These are phyloP conservation scores for Ceratocystiopsis minuta DNA, from an alignment of 2,329 filamentous ascomycete genomes.

Conservation along the genomic window DNA sequence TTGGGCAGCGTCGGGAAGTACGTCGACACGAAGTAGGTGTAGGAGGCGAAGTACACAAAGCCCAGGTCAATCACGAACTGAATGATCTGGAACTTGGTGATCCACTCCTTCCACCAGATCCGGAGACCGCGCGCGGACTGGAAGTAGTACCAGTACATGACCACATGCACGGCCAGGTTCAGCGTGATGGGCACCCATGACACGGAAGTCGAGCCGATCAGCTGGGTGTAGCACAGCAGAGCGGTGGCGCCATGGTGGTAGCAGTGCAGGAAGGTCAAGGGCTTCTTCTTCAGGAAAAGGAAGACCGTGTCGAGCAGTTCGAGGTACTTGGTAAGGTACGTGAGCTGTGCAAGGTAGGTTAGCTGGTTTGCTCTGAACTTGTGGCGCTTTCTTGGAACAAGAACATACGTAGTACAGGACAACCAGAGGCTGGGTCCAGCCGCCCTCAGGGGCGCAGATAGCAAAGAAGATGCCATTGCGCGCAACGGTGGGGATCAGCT, in stretches of 20 bases:
- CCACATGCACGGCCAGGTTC: slow-evolving; percentile 86
- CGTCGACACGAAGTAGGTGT: slow-evolving; percentile 87
- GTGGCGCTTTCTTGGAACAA: background rate
- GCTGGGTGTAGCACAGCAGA: slow-evolving; percentile 92
- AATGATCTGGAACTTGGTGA: slow-evolving; percentile 89
- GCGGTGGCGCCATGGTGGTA: slow-evolving; percentile 97
- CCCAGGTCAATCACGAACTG: slow-evolving; percentile 88
- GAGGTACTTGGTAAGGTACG: slow-evolving; percentile 96
- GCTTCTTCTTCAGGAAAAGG: slow-evolving; percentile 99
- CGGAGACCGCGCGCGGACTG: slow-evolving; percentile 87
- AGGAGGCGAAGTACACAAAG: slow-evolving; percentile 72
- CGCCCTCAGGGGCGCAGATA: slow-evolving; percentile 66
- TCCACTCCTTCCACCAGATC: slow-evolving; percentile 99
- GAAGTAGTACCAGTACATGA: slow-evolving; percentile 99
- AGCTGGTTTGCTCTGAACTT: background rate
- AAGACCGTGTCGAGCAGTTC: slow-evolving; percentile 92
- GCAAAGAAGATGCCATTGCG: slow-evolving; percentile 72
- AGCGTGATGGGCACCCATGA: slow-evolving; percentile 90
- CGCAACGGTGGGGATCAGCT: slow-evolving; percentile 68
- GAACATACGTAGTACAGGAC: slow-evolving; percentile 84
- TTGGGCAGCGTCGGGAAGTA: slow-evolving; percentile 81
- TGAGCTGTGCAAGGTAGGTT: slow-evolving; percentile 47
- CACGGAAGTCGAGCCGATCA: slow-evolving; percentile 80
- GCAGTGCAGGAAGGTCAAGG: slow-evolving; percentile 94
- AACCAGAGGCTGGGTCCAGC: slow-evolving; percentile 86